These are phyloP conservation scores for Viola pubescens DNA, from an alignment of 441 rosid genomes.

Conservation along the genomic window DNA sequence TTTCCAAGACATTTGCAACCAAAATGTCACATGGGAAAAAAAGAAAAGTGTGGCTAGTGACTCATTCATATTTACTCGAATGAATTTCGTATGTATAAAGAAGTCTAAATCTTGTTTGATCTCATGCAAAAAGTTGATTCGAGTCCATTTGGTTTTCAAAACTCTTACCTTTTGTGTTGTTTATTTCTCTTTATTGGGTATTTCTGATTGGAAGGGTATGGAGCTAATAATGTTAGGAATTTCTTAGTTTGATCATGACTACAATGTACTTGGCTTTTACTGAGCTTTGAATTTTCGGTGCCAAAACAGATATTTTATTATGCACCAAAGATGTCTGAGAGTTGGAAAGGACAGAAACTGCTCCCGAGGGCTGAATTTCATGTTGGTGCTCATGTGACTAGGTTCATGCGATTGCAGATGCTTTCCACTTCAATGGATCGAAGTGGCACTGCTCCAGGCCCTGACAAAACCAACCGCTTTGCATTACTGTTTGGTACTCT, in stretches of 20 bases:
- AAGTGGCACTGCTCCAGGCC: constrained; percentile 39
- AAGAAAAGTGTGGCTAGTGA: no score
- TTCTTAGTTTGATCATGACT: no score
- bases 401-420: constrained; percentile 89
- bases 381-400: constrained; percentile 81
- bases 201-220: no score
- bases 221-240: no score
- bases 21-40: not conserved
- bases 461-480: constrained; percentile 91
- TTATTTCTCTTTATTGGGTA: no score
- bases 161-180: no score
- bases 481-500: constrained; percentile 84
- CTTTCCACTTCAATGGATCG: constrained; percentile 54
- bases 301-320: constrained; percentile 73
- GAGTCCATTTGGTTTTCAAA: no score
- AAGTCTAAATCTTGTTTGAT: no score
- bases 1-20: not conserved
- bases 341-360: constrained; percentile 98
- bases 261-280: not conserved
- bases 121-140: no score
- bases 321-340: constrained; percentile 95
- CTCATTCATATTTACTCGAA: no score
- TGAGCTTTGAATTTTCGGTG: not conserved
- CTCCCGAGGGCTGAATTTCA: constrained; percentile 96
- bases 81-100: no score